These are phyloP conservation scores for Vanrija pseudolonga DNA, from an alignment of 1,284 basidiomycete genomes.

Conservation along the genomic window DNA sequence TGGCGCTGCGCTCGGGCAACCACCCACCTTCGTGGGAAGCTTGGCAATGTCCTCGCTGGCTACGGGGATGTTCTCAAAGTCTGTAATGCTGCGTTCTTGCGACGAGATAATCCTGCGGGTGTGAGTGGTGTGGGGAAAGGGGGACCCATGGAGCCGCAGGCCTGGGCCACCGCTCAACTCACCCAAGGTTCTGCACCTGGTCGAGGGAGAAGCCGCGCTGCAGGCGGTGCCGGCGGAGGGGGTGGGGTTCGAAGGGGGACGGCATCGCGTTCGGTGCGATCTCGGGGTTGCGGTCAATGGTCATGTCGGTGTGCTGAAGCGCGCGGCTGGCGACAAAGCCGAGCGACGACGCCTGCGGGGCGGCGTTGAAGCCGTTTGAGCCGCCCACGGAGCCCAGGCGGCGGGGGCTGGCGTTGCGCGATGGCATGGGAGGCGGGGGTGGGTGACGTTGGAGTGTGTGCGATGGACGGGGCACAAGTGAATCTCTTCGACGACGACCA, in stretches of 20 bases:
- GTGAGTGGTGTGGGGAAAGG: neutral
- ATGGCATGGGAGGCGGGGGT: no score
- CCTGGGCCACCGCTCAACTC: neutral
- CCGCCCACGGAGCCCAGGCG: no score
- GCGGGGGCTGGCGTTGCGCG: no score
- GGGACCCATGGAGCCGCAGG: neutral
- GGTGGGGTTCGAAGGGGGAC: neutral
- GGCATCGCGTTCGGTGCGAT: no score
- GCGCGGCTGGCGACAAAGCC: no score
- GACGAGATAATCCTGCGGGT: conserved; percentile 32
- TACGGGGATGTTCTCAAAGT: conserved; percentile 35
- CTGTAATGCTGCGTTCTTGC: conserved; percentile 24
- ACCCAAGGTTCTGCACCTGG: conserved; percentile 8
- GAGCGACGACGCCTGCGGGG: no score
- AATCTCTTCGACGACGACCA: no score
- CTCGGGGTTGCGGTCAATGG: no score
- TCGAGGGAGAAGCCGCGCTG: conserved; percentile 13
- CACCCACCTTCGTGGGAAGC: conserved; percentile 39
- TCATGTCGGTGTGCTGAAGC: no score
- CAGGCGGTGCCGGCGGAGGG: conserved; percentile 8
- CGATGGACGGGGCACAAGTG: no score
- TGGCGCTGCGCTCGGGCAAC: neutral
- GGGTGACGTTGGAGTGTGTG: no score
- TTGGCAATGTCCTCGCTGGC: conserved; percentile 35
- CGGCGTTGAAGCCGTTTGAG: no score